Conservation (phyloP, 1,139 yeast genomes). For the Yamadazyma triangularis region DNA sequence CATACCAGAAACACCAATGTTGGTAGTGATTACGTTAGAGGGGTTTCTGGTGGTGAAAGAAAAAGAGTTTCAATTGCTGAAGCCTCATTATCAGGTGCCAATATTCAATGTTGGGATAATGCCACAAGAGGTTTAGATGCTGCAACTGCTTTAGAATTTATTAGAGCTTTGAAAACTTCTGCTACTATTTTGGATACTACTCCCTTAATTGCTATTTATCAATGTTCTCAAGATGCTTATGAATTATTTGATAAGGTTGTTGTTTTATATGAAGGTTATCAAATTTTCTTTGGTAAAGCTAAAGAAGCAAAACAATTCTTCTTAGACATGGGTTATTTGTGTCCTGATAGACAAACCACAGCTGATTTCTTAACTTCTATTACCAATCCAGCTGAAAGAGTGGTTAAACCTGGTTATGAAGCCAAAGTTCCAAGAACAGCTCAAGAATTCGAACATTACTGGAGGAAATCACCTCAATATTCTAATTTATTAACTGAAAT, state of each 20-base stretch:
- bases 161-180: slow-evolving; percentile 55
- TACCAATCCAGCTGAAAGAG: slow-evolving; percentile 49
- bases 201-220: slow-evolving; percentile 59
- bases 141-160: slow-evolving; percentile 63
- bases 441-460: slow-evolving; percentile 59
- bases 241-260: slow-evolving; percentile 69
- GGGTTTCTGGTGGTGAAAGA: slow-evolving; percentile 43
- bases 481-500: slow-evolving; percentile 25
- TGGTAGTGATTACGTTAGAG: slow-evolving; percentile 32
- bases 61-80: slow-evolving; percentile 44
- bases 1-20: slow-evolving; percentile 30
- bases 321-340: slow-evolving; percentile 45
- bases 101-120: slow-evolving; percentile 63
- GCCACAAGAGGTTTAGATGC: slow-evolving; percentile 75
- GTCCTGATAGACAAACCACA: slow-evolving; percentile 72
- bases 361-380: slow-evolving; percentile 65
- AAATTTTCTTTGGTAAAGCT: slow-evolving; percentile 67
- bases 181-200: slow-evolving; percentile 52
- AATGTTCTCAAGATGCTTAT: slow-evolving; percentile 59
- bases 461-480: slow-evolving; percentile 59
- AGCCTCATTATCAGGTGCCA: slow-evolving; percentile 32
- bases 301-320: slow-evolving; percentile 39
- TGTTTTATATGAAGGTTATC: slow-evolving; percentile 71
- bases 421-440: slow-evolving; percentile 63
- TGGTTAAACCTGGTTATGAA: slow-evolving; percentile 48